These are phyloP conservation scores for Claviceps sp. DNA, from an alignment of 2,329 filamentous ascomycete genomes.

Conservation along the genomic window DNA sequence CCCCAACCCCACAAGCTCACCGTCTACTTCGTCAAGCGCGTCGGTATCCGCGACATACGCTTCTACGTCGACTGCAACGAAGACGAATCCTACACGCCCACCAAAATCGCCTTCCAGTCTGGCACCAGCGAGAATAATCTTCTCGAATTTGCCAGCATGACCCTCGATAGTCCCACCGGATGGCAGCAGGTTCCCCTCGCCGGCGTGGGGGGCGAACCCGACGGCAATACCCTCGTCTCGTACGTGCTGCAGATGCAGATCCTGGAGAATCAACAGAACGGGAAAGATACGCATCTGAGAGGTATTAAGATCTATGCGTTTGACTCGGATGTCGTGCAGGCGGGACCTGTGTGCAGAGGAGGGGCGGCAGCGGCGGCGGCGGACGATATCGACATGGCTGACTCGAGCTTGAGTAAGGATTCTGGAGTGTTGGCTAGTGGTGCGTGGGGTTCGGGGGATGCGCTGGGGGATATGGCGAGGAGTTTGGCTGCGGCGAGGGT, in stretches of 20 bases:
- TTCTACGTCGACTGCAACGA: slow-evolving; percentile 82
- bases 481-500: slow-evolving; percentile 15
- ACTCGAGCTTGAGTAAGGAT: slow-evolving; percentile 7
- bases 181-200: slow-evolving; percentile 74
- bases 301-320: slow-evolving; percentile 75
- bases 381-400: slow-evolving; percentile 15
- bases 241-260: slow-evolving; percentile 86
- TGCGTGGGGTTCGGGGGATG: slow-evolving; percentile 6
- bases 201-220: slow-evolving; percentile 42
- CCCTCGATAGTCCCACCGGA: slow-evolving; percentile 64
- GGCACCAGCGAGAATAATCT: slow-evolving; percentile 88
- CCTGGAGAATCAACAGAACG: slow-evolving; percentile 95
- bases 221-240: slow-evolving; percentile 65
- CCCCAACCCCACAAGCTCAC: slow-evolving; percentile 73
- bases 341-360: slow-evolving; percentile 13
- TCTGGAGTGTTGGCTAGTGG: slow-evolving; percentile 1
- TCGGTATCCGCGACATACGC: slow-evolving; percentile 64
- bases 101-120: slow-evolving; percentile 75
- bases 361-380: slow-evolving; percentile 10
- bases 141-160: slow-evolving; percentile 72
- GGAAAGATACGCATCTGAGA: slow-evolving; percentile 94
- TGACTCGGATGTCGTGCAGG: slow-evolving; percentile 33
- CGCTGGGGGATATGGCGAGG: slow-evolving; percentile 16
- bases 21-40: slow-evolving; percentile 74
- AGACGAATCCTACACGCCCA: slow-evolving; percentile 95